A percentile compares a stretch with the other conserved stretches of the same genome.
Evolutionary conservation across 257 asterid species (phyloP).

Genomic region (Verbena officinalis): DNA sequence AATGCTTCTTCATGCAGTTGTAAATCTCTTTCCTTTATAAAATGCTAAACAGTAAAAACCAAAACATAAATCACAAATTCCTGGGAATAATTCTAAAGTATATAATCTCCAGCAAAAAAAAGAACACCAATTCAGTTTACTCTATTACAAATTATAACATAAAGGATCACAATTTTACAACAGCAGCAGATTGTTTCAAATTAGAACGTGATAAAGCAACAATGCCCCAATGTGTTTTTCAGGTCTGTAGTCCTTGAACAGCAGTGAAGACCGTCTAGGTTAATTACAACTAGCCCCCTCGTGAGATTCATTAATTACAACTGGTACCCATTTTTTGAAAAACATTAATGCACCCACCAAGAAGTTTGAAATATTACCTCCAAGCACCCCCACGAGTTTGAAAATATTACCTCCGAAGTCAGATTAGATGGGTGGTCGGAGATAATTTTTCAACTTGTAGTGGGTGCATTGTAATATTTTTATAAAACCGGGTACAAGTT

Average conservation of each 20-base stretch:
- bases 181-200: neutral
- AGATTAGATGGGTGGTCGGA: no score
- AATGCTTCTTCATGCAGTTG: slow-evolving; percentile 7
- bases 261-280: neutral
- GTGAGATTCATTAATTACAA: no score
- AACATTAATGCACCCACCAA: no score
- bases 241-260: neutral
- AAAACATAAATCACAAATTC: neutral
- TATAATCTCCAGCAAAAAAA: neutral
- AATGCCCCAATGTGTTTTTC: neutral
- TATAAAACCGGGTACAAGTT: no score
- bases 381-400: no score
- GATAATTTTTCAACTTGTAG: no score
- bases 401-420: no score
- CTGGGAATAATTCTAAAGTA: neutral
- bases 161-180: neutral
- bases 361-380: no score
- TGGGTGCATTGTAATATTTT: no score
- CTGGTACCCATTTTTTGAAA: no score
- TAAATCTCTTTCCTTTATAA: neutral
- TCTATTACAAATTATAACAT: neutral
- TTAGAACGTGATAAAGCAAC: neutral
- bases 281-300: no score
- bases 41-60: neutral
- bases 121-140: neutral